Conservation (phyloP, 768 basidiomycete species). For the Hebeloma cylindrosporum region DNA sequence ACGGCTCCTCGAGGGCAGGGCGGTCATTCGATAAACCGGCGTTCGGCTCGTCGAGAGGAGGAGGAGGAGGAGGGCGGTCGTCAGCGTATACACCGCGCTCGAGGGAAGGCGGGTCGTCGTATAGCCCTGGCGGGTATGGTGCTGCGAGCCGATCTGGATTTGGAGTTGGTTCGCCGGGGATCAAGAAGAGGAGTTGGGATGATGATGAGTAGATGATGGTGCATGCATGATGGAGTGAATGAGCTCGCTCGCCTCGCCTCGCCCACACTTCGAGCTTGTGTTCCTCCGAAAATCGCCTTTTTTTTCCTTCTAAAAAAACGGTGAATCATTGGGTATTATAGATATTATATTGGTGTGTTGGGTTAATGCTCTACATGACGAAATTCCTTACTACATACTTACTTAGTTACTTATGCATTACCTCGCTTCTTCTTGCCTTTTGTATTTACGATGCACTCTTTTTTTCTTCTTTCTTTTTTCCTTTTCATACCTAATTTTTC, state of each 20-base stretch:
- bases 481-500: no score
- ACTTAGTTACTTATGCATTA: neutral
- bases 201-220: neutral
- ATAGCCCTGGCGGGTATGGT: slow-evolving; percentile 1
- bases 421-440: no score
- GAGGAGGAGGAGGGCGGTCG: neutral
- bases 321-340: slow-evolving; percentile 1
- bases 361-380: no score
- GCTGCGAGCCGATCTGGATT: slow-evolving; percentile 2
- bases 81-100: no score
- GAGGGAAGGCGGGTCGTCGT: neutral
- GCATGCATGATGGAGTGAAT: neutral
- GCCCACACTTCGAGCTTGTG: neutral
- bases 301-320: neutral
- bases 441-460: no score
- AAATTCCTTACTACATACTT: neutral
- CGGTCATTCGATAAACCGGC: no score
- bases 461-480: no score
- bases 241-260: neutral
- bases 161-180: neutral
- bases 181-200: neutral
- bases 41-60: neutral
- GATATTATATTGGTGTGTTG: neutral
- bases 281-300: neutral
- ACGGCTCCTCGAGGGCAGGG: no score